Evolutionary conservation across 768 basidiomycete species (phyloP), one percentile per base, ranked within the genome.

Genomic region (Fomitopsis pulvina): DNA sequence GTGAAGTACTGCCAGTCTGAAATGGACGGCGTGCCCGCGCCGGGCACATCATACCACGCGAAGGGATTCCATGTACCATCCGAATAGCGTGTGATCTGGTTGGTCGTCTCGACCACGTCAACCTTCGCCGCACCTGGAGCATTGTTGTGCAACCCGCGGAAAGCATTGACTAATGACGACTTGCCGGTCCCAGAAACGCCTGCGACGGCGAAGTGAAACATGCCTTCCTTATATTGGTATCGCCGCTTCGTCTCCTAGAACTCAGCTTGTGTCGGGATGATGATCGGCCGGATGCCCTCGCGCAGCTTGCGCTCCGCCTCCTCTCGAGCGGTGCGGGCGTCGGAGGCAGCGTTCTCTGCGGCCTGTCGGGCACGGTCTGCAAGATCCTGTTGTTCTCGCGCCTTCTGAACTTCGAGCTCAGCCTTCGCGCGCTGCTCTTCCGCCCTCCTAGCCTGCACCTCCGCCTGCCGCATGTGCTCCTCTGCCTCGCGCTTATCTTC

Each of bases 141-240:
- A n/a, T 25, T 25, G 42, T 44, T 44, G 22, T 20, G 20, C 9
- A 44, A 12, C 11, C 42, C 42, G 18, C 42, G 42, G 24, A 44
- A 25, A 12, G 42, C 42, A 27, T 44, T 44, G 42, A 44, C 28
- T 5, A 44, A 26, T 18, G 42, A 44, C 20, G 42, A 44, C 42
- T 44, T 44, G 42, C 42, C 42, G 18, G 22, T 44, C 8, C 42
- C 42, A 8, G 42, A 44, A 18, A 25, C 25, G 42, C 42, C 42
- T 9, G 42, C 42, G 24, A 44, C 26, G 6, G 42, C 42, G 42
- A 44, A 44, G 25, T 44, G 42, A 25, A 44, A 44, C 22, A 44
- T 9, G 10, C 24, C 42, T 14, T 44, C 42, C 18, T 27, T 6
- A 20, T 25, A 44, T 26, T 27, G 20, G 22, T 24, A 26, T 8